Percentiles rank a stretch among this genome's conserved stretches.
phyloP scores from a whole-genome alignment of 1,139 yeast species.

The Sugiyamaella castrensis region DNA sequence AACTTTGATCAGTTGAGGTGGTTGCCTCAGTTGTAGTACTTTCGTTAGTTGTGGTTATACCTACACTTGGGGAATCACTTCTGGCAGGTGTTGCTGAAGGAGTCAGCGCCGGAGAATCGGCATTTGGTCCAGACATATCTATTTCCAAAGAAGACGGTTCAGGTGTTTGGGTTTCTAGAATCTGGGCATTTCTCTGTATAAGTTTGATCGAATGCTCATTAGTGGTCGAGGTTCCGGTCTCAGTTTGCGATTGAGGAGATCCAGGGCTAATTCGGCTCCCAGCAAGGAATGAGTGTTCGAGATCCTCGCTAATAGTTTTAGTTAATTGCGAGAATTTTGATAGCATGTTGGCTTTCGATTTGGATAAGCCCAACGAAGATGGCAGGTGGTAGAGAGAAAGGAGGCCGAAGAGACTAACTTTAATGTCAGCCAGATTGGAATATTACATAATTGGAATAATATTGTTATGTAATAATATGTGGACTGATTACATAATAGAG shows the following conservation, averaged over 20 bases:
- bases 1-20: not conserved
- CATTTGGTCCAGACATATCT: constrained; percentile 2
- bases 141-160: constrained; percentile 28
- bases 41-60: not conserved
- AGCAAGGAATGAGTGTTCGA: constrained; percentile 37
- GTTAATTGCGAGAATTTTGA: constrained; percentile 58
- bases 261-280: constrained; percentile 7
- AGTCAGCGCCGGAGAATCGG: constrained; percentile 1
- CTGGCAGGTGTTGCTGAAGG: constrained; percentile 4
- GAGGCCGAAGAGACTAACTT: no score
- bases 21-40: no score
- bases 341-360: constrained; percentile 45
- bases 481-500: no score
- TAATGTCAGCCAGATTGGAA: no score
- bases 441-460: no score
- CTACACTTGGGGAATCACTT: not conserved
- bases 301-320: constrained; percentile 64
- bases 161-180: constrained; percentile 32
- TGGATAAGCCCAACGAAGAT: no score
- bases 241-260: no score
- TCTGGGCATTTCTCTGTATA: constrained; percentile 30
- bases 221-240: not conserved
- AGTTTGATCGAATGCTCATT: constrained; percentile 23
- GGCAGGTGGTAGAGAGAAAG: no score
- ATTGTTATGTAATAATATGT: no score